phyloP scores from a whole-genome alignment of 2,329 filamentous ascomycete genomes.

The Exophiala aquamarina region DNA sequence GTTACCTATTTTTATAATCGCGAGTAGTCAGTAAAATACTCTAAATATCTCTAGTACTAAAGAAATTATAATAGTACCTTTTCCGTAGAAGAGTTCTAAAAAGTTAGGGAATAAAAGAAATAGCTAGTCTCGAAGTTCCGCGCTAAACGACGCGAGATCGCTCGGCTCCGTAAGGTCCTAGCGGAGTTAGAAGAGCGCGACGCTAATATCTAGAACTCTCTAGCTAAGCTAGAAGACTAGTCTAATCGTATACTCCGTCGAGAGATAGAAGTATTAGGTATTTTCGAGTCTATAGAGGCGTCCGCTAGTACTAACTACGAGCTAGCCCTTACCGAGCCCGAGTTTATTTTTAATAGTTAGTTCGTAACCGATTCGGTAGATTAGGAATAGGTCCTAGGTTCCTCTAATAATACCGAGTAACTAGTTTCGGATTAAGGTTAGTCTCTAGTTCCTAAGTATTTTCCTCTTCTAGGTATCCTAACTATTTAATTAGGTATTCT shows the following conservation, averaged over 20 bases:
- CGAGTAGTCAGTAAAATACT: not conserved
- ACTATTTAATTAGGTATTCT: too few species aligned
- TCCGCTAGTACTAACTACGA: too few species aligned
- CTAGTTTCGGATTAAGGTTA: too few species aligned
- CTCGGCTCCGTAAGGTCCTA: too few species aligned
- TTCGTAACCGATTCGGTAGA: too few species aligned
- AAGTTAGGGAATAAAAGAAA: conserved; percentile 3
- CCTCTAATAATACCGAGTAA: too few species aligned
- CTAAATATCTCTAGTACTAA: not conserved
- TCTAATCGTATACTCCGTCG: conserved; percentile 1
- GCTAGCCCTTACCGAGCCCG: too few species aligned
- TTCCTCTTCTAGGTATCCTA: too few species aligned
- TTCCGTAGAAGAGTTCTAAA: conserved; percentile 4
- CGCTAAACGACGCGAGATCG: not conserved
- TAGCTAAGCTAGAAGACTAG: not conserved
- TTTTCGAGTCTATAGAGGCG: not conserved
- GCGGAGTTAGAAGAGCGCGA: too few species aligned
- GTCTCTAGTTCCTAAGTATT: too few species aligned
- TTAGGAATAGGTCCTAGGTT: too few species aligned
- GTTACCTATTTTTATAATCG: conserved; percentile 1
- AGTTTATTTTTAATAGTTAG: too few species aligned
- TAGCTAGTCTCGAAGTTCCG: not conserved
- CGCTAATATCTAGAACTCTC: not conserved
- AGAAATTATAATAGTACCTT: conserved; percentile 4
- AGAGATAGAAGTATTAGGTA: conserved; percentile 2